Percentiles rank a stretch among this genome's conserved stretches.
Evolutionary conservation across 2,329 filamentous ascomycete species (phyloP).

Genomic region (Bipolaris zeicola): DNA sequence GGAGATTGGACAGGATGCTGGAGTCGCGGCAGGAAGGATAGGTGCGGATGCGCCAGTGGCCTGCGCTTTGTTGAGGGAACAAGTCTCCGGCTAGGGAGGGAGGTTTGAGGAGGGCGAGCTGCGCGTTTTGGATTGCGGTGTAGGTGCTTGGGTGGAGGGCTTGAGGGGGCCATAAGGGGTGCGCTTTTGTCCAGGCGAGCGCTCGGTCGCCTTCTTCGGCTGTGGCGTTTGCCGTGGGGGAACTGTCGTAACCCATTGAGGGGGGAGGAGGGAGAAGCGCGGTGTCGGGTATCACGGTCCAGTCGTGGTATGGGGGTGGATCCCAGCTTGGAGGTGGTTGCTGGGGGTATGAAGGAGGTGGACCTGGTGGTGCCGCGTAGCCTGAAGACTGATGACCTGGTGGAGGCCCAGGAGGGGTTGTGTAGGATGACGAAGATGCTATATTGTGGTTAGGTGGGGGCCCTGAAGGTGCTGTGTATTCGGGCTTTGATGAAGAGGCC

Average conservation of each 20-base stretch:
- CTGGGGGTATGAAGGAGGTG: conserved; percentile 34
- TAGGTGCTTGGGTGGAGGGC: conserved; percentile 55
- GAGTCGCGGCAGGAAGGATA: conserved; percentile 58
- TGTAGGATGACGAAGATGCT: conserved; percentile 24
- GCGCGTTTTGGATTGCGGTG: conserved; percentile 57
- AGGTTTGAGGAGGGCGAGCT: conserved; percentile 52
- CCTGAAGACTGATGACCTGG: conserved; percentile 28
- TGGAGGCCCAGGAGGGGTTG: conserved; percentile 26
- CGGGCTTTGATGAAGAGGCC: conserved; percentile 11
- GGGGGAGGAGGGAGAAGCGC: conserved; percentile 75
- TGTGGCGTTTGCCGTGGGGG: conserved; percentile 72
- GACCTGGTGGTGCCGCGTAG: conserved; percentile 37
- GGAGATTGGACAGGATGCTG: conserved; percentile 70
- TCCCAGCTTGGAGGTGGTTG: conserved; percentile 45
- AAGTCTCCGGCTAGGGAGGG: conserved; percentile 46
- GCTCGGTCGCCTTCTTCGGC: conserved; percentile 68
- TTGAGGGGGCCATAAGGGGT: conserved; percentile 64
- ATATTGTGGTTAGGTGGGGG: conserved; percentile 23
- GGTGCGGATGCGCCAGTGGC: conserved; percentile 54
- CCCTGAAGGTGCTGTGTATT: conserved; percentile 30
- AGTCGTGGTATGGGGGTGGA: conserved; percentile 70
- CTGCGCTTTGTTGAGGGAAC: conserved; percentile 53
- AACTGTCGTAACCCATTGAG: conserved; percentile 67
- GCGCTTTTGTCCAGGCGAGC: conserved; percentile 66
- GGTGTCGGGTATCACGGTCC: conserved; percentile 75